Evolutionary conservation across 1,284 basidiomycete genomes (phyloP), one percentile per base, ranked within the genome.

Genomic region (Volvariella surrecta): DNA sequence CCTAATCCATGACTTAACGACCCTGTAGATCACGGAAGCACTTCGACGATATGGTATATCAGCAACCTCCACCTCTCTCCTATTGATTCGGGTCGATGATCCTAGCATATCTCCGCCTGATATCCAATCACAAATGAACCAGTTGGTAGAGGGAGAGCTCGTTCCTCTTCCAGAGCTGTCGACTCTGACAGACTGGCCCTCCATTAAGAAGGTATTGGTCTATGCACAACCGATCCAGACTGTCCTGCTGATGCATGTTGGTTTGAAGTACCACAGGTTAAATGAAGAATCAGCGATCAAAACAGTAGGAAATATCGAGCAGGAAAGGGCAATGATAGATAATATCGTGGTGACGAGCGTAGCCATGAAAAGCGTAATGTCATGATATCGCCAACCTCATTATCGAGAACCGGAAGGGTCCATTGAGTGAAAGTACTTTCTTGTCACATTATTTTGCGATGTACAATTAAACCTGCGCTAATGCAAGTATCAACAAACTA

Each of bases 31-130:
- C 44, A 79, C 81, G 2, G 92, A 96, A 54, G 85, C 86, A 0
- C 78, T 96, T 48, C 73, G 79, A 44, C 74, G 87, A 45, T 93
- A 91, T 54, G 92, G 93, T 3, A 71, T 95, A 2, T 82, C 82
- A 0, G 78, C 86, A 32, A 61, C 58, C 3, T 81, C 76, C n/a
- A 71, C 66, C 0, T 66, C 79, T 8, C 66, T 94, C n/a, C 56
- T 92, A 13, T 77, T 94, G 4, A 81, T 93, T 9, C 73, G 80
- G 6, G 72, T 93, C 28, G 67, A 67, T 4, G 63, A 69, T 8
- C 62, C 66, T 13, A 60, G 62, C n/a, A 44, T 58, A 3, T 47
- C 54, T 13, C 15, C 50, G 2, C 46, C 54, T 2, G 57, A 67
- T 28, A 54, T 84, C 10, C 59, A 73, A 50, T 49, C 54, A 8